Base-by-base conservation (phyloP, 2,329 filamentous ascomycete species). In the Aspergillus sclerotialis region DNA sequence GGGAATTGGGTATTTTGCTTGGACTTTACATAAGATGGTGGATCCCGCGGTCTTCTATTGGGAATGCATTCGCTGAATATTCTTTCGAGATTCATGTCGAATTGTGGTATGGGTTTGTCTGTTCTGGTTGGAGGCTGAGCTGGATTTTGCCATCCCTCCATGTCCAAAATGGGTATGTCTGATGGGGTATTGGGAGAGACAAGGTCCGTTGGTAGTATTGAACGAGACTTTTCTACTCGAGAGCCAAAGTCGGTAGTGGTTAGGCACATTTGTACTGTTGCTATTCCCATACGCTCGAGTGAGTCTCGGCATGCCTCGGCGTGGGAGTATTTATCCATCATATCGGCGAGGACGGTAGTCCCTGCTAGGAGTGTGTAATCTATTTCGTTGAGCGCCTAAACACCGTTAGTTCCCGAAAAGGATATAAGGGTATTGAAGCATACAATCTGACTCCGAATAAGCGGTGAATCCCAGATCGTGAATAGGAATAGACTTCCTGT, bases 291-390 rank as follows among this genome's bases (percentile, higher is more conserved):
- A 25, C 90, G 78, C 50, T 94, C 86, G 56, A 96, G 95, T 1
- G 92, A 89, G 58, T 96, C 89, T 11, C 88, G 80, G 58, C 90
- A 96, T 8, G 89, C 87, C 68, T 95, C 89, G 19, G 90, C 90
- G 0, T 92, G 90, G 0, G 90, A 89, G 48, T 90, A 96, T 59
- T 94, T 94, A 46, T 93, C 84, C 45, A 93, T 89, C 43, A 96
- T 72, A 54, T 95, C 92, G 4, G 80, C 82, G 27, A 96, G 80
- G 7, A 96, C 88, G 2, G 90, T 95, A 31, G 87, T 95, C 13
- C 89, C 90, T 7, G 89, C 87, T 30, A 95, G 71, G 7, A 96
- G 85, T 1, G 90, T 96, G 51, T 94, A 94, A 57, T 96, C 90
- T n/a, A 96, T 88, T 57, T 96, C 90, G 52, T 96, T 89, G 66